Percentiles rank a stretch among this genome's conserved stretches.
Conservation (phyloP, 345 rosid genomes). For the Erucastrum elatum region DNA sequence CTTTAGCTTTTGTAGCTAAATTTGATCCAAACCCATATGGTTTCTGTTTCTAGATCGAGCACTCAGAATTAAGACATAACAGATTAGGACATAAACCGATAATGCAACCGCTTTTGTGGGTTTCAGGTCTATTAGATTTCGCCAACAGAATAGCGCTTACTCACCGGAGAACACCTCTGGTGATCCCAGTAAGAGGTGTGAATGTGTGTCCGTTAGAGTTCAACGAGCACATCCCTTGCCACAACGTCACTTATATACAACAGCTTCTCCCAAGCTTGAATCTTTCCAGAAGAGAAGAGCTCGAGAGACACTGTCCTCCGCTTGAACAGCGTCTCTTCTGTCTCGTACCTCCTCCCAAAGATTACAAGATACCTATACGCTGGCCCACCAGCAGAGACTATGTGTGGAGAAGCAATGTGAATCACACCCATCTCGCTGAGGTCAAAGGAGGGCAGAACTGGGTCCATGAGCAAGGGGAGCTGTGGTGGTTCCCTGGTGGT, state of each 20-base stretch:
- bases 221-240: conserved; percentile 94
- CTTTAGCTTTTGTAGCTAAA: too few species aligned
- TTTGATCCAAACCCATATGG: neutral
- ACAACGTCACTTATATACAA: conserved; percentile 63
- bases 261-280: conserved; percentile 62
- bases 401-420: conserved; percentile 93
- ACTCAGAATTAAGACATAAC: neutral
- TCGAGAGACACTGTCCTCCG: conserved; percentile 97
- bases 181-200: conserved; percentile 61
- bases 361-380: conserved; percentile 80
- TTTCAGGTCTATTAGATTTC: conserved; percentile 53
- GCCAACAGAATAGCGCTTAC: conserved; percentile 53
- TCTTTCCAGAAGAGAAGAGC: conserved; percentile 76
- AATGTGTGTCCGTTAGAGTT: conserved; percentile 71
- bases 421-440: conserved; percentile 91
- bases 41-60: conserved; percentile 2
- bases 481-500: conserved; percentile 99
- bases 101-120: conserved; percentile 3
- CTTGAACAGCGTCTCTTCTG: conserved; percentile 76
- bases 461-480: conserved; percentile 79
- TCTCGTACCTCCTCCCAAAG: conserved; percentile 86
- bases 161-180: conserved; percentile 55
- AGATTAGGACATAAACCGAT: conserved; percentile 1
- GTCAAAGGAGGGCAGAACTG: conserved; percentile 98
- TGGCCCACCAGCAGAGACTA: conserved; percentile 94